Base-by-base conservation (phyloP, 148 eudicot genomes). In the Chenopodium formosanum region DNA sequence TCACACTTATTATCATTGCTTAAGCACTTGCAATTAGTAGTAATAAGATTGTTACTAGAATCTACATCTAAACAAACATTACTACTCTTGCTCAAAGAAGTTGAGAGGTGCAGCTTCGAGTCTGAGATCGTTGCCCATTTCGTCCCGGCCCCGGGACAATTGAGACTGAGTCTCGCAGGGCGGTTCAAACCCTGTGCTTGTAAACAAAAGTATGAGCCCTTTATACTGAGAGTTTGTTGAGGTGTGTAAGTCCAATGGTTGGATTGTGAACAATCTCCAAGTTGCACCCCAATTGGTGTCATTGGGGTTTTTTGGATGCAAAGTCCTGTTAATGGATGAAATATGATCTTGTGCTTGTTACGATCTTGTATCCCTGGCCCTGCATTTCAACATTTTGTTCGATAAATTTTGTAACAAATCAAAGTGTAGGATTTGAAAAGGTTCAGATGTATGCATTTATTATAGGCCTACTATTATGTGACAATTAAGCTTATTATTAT, bases 91-190 rank as follows among this genome's bases (percentile, higher is more conserved):
- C 76, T 22, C 17, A 91, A 82, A 70, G 78, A 83, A 1, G 95
- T 79, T 16, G 95, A 83, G 20, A 96, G 88, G 69, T 96, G 99
- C 89, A 96, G 92, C 74, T 89, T 88, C 4, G 99, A 94, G 73
- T 87, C 92, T 23, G 99, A 96, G 52, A 91, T 84, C 11, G 84
- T 77, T 9, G 88, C 86, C 98, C 98, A 96, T 76, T 40, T 88
- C 46, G 97, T 85, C 50, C 82, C 82, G 0, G 56, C 7, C 11
- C 82, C 82, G 0, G 70, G 81, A 84, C 97, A 94, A 25, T 82
- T 47, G 13, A 85, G 29, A 27, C 90, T 86, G 9, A 91, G 89
- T 72, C 83, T 84, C 40, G 87, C 89, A 0, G 89, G 87, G 75
- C 78, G 78, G 13, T 83, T 87, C 40, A 81, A 1, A 17, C 78